Evolutionary conservation across 176 grass and related monocot species (phyloP).

Genomic region (Themeda triandra): DNA sequence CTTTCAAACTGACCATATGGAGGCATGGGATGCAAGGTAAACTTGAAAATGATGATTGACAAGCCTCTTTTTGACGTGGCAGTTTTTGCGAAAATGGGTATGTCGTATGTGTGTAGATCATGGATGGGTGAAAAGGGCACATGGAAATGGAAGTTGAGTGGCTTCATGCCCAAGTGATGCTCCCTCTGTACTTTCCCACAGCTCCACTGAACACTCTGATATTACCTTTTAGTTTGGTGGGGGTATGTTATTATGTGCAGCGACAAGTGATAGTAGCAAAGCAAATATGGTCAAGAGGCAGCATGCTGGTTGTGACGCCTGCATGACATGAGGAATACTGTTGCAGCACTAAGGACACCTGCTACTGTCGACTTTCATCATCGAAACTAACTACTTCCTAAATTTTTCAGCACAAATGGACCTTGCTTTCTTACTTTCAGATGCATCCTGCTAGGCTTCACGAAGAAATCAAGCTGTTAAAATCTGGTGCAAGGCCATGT

Average conservation of each 20-base stretch:
- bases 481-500: not conserved
- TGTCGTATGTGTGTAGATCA: not conserved
- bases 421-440: slow-evolving; percentile 19
- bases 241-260: slow-evolving; percentile 16
- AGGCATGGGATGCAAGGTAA: slow-evolving; percentile 7
- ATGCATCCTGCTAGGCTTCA: not conserved
- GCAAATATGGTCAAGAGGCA: slow-evolving; percentile 32
- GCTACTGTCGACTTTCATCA: too few species aligned
- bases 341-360: not conserved
- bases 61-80: not conserved
- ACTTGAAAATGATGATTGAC: slow-evolving; percentile 25
- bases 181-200: slow-evolving; percentile 61
- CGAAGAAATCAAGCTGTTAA: slow-evolving; percentile 19
- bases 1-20: slow-evolving; percentile 13
- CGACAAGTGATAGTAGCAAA: slow-evolving; percentile 22
- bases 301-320: slow-evolving; percentile 40
- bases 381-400: too few species aligned
- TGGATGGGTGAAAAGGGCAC: slow-evolving; percentile 12
- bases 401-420: too few species aligned
- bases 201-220: slow-evolving; percentile 52
- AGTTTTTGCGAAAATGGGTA: slow-evolving; percentile 22
- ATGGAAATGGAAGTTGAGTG: slow-evolving; percentile 30
- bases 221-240: slow-evolving; percentile 19
- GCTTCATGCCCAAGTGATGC: slow-evolving; percentile 77
- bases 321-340: slow-evolving; percentile 50